Conservation (phyloP, 2,329 filamentous ascomycete species). For the Aspergillus candidus region DNA sequence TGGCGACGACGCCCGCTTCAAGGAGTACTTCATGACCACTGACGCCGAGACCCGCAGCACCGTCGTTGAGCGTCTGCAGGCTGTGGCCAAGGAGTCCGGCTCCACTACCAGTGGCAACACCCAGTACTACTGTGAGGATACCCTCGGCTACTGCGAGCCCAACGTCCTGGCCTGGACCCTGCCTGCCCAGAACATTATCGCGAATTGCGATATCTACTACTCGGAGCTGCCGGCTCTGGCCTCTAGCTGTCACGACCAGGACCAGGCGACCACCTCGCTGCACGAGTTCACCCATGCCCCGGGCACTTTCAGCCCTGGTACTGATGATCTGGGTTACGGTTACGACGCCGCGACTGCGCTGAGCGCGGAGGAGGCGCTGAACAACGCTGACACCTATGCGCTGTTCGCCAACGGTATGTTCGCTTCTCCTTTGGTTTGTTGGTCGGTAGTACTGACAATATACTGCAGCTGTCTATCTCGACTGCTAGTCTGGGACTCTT, state of each 20-base stretch:
- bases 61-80: constrained; percentile 49
- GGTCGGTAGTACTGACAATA: neutral
- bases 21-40: constrained; percentile 59
- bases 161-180: constrained; percentile 59
- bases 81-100: constrained; percentile 52
- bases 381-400: constrained; percentile 60
- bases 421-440: neutral
- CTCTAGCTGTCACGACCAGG: constrained; percentile 55
- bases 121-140: constrained; percentile 55
- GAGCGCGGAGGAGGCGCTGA: constrained; percentile 46
- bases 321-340: constrained; percentile 54
- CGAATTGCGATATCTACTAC: constrained; percentile 57
- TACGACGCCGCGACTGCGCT: constrained; percentile 47
- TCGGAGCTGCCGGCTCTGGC: constrained; percentile 45
- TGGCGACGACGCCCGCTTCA: constrained; percentile 29
- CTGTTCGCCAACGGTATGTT: constrained; percentile 46
- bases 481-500: constrained; percentile 4
- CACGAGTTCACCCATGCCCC: constrained; percentile 62
- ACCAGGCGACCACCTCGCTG: constrained; percentile 58
- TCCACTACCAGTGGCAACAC: constrained; percentile 46
- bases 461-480: constrained; percentile 7
- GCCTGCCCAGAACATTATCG: constrained; percentile 49
- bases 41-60: constrained; percentile 40
- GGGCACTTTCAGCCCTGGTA: constrained; percentile 50
- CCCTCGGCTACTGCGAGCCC: constrained; percentile 46